A percentile compares a stretch with the other conserved stretches of the same genome.
Evolutionary conservation across 148 eudicot genomes (phyloP).

Genomic region (Nepenthes gracilis): DNA sequence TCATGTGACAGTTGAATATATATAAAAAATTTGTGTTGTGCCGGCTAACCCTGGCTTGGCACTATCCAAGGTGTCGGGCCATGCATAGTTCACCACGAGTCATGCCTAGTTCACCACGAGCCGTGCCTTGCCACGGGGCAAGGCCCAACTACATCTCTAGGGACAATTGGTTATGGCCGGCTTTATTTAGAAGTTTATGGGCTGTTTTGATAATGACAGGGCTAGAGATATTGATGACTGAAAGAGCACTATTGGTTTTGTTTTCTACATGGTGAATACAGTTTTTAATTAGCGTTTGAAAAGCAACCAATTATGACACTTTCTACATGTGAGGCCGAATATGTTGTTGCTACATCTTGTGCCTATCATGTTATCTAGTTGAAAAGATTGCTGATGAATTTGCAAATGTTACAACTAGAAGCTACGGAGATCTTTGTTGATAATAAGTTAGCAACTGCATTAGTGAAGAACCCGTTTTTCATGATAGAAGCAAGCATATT

Average conservation of each 20-base stretch:
- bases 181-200: background rate
- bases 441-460: slow-evolving; percentile 1
- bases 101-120: no score
- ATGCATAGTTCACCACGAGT: no score
- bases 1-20: no score
- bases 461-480: background rate
- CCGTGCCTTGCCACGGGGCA: no score
- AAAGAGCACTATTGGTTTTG: slow-evolving; percentile 5
- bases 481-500: no score
- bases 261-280: slow-evolving; percentile 1
- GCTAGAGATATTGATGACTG: slow-evolving; percentile 8
- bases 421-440: background rate
- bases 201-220: slow-evolving; percentile 8
- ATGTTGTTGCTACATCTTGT: slow-evolving; percentile 3
- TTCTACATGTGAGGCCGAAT: slow-evolving; percentile 9
- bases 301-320: background rate
- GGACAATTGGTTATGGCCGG: no score
- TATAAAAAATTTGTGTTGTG: no score
- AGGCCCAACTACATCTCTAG: no score
- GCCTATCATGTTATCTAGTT: slow-evolving; percentile 6
- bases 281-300: slow-evolving; percentile 4
- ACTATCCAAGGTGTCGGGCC: no score
- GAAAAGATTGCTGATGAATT: background rate
- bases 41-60: no score
- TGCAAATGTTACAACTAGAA: background rate